Evolutionary conservation across 2,329 filamentous ascomycete species (phyloP), one percentile per base, ranked within the genome.

Genomic region (Arthrobotrys sphaeroides): DNA sequence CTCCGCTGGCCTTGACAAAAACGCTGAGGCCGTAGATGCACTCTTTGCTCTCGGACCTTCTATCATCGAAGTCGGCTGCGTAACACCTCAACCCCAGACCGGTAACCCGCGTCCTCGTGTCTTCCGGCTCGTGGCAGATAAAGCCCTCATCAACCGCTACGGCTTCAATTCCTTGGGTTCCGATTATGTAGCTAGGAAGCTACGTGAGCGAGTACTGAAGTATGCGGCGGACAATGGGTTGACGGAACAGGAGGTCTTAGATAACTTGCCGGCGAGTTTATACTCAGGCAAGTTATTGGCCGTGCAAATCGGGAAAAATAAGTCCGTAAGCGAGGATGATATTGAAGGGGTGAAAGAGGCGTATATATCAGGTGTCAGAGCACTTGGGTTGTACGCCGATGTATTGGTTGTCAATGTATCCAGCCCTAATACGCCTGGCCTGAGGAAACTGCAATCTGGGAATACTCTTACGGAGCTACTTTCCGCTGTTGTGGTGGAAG

Each of bases 391-490:
- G 59, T 99, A 97, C 81, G 93, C 95, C 9, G 95, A 99, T 80
- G 91, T 99, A 36, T 84, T 99, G n/a, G 94, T 98, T 5, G 95
- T 99, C 81, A 99, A 99, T 80, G 95, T 99, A 57, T 97, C 93
- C 80, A 96, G 92, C 79, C 95, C 95, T 22, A 99, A 99, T 84
- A 98, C 94, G 0, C 94, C 94, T 0, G 94, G 95, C 0, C 86
- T 98, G 55, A 89, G 95, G 22, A 91, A 93, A 67, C 85, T 99
- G 38, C 95, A 99, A 83, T 91, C 91, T 1, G 88, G 90, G 0
- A 93, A 91, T 78, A 94, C 94, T 0, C 84, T 99, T 68, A 94
- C 93, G 1, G 85, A 88, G 43, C 90, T 99, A 51, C 84, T 99
- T 42, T 88, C 86, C 7, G 91, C 92, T 0, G 94, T 98, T 0